phyloP scores from a whole-genome alignment of 2,329 filamentous ascomycete species.

The Exophiala oligosperma region DNA sequence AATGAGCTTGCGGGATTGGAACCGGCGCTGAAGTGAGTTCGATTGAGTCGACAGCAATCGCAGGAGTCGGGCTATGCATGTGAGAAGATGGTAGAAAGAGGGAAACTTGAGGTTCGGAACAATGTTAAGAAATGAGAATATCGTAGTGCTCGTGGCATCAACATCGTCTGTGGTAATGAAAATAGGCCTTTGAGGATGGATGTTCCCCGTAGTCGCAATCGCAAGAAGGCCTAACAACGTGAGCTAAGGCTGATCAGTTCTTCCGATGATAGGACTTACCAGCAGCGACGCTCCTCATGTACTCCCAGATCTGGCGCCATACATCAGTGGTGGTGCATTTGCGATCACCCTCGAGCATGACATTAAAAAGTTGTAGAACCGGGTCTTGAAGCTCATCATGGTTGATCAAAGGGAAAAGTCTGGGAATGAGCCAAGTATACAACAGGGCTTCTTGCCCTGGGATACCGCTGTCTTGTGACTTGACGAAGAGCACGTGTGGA shows the following conservation, averaged over 20 bases:
- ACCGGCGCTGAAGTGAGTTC: constrained; percentile 3
- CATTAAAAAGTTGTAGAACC: constrained; percentile 9
- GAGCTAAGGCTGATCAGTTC: neutral
- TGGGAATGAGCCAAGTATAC: constrained; percentile 55
- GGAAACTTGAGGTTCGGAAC: constrained; percentile 16
- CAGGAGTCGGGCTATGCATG: constrained; percentile 11
- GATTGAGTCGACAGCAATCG: constrained; percentile 14
- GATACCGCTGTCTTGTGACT: constrained; percentile 39
- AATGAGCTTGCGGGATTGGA: constrained; percentile 17
- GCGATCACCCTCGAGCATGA: constrained; percentile 15
- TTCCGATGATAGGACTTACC: constrained; percentile 1
- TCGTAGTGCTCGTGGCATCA: neutral
- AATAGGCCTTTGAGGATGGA: constrained; percentile 8
- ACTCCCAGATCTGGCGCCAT: constrained; percentile 8
- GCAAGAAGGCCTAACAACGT: constrained; percentile 11
- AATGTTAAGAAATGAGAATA: neutral
- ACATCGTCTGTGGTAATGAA: constrained; percentile 20
- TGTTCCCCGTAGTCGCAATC: neutral
- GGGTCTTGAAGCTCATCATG: constrained; percentile 8
- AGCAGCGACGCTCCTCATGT: constrained; percentile 11
- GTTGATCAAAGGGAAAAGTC: constrained; percentile 49
- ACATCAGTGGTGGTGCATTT: constrained; percentile 4
- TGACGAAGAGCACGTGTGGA: constrained; percentile 65
- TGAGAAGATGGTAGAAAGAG: constrained; percentile 5
- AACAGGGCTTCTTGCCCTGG: constrained; percentile 44